Conservation (phyloP, 345 rosid genomes). For the Lepidium africanum region DNA sequence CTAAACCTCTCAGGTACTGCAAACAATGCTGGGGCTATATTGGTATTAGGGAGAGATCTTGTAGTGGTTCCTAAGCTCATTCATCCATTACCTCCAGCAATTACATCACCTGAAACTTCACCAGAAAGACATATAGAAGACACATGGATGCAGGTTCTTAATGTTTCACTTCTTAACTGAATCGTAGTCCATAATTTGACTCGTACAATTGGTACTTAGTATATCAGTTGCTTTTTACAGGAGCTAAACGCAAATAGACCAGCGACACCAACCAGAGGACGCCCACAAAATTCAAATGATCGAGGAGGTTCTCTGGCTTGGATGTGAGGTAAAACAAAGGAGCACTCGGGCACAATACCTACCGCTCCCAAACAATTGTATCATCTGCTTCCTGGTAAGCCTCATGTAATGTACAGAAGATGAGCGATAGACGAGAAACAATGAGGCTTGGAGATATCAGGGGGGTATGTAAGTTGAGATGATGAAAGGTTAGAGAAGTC, state of each 20-base stretch:
- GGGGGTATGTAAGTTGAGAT: conserved; percentile 13
- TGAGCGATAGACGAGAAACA: not conserved
- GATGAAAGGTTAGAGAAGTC: conserved; percentile 16
- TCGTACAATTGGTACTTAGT: not conserved
- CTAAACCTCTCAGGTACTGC: conserved; percentile 61
- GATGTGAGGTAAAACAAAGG: conserved; percentile 33
- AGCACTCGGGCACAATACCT: not conserved
- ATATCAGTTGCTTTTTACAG: conserved; percentile 23
- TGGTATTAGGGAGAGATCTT: conserved; percentile 87
- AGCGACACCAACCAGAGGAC: conserved; percentile 88
- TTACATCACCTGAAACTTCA: conserved; percentile 60
- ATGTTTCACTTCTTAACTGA: not conserved
- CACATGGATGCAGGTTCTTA: conserved; percentile 89
- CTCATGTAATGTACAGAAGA: conserved; percentile 20
- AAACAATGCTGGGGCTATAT: conserved; percentile 88
- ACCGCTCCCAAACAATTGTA: conserved; percentile 8
- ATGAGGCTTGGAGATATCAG: conserved; percentile 18
- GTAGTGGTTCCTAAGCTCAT: conserved; percentile 91
- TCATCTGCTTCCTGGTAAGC: conserved; percentile 17
- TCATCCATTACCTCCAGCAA: conserved; percentile 84
- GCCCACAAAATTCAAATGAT: conserved; percentile 67
- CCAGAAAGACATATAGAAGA: conserved; percentile 77
- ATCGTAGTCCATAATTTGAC: not conserved
- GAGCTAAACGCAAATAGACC: conserved; percentile 92
- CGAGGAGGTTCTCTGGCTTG: conserved; percentile 74